phyloP scores from a whole-genome alignment of 1,139 yeast genomes.

The Suhomyces taliae region DNA sequence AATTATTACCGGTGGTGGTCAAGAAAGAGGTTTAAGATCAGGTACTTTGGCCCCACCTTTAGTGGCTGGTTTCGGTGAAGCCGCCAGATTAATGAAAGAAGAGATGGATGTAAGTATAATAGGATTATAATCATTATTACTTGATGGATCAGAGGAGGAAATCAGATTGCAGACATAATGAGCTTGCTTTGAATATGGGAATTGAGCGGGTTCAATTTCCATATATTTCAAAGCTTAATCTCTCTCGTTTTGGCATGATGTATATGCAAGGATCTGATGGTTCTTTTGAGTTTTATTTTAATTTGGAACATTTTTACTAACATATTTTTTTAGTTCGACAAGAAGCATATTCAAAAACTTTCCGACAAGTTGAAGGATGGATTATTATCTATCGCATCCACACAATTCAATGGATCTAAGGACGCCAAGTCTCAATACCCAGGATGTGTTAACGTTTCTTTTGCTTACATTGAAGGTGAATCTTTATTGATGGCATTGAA shows the following conservation, averaged over 20 bases:
- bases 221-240: constrained; percentile 1
- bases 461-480: constrained; percentile 98
- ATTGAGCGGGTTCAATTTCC: background rate
- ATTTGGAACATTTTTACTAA: constrained; percentile 17
- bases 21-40: constrained; percentile 95
- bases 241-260: constrained; percentile 7
- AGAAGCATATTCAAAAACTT: constrained; percentile 63
- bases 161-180: constrained; percentile 1
- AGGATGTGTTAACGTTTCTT: constrained; percentile 95
- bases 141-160: constrained; percentile 7
- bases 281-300: background rate
- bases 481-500: constrained; percentile 95
- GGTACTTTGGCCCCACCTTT: constrained; percentile 97
- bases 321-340: constrained; percentile 50
- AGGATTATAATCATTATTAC: background rate
- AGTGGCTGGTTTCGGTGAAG: constrained; percentile 96
- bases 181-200: background rate
- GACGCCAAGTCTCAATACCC: constrained; percentile 63
- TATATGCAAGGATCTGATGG: constrained; percentile 27
- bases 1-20: constrained; percentile 96
- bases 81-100: constrained; percentile 75
- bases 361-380: constrained; percentile 74
- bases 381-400: constrained; percentile 79
- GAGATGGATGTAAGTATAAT: constrained; percentile 54
- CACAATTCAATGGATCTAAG: constrained; percentile 84